phyloP scores from a whole-genome alignment of 768 basidiomycete species.

The Termitomyces sp. region DNA sequence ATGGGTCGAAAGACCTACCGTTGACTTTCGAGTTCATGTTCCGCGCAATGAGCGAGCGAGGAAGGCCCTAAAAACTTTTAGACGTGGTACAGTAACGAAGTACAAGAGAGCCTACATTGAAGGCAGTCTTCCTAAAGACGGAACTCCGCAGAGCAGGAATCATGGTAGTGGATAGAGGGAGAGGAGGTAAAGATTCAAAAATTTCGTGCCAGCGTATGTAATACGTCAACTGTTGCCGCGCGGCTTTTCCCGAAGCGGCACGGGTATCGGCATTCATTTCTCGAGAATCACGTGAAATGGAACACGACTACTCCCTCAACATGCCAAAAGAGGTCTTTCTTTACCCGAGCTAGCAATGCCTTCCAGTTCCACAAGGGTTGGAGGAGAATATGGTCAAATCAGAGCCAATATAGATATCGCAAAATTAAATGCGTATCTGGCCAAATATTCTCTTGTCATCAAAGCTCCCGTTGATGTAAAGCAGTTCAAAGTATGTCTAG shows the following conservation, averaged over 20 bases:
- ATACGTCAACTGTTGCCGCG: constrained; percentile 24
- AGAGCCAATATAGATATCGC: constrained; percentile 63
- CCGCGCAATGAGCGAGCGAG: constrained; percentile 74
- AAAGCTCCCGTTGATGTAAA: constrained; percentile 68
- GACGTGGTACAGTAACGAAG: not conserved
- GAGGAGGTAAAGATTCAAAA: constrained; percentile 34
- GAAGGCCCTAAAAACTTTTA: constrained; percentile 43
- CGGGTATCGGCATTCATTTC: constrained; percentile 8
- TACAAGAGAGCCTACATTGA: constrained; percentile 46
- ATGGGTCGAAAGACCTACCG: constrained; percentile 45
- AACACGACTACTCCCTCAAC: not conserved
- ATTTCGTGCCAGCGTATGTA: constrained; percentile 37
- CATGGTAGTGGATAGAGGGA: constrained; percentile 58
- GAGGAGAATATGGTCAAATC: constrained; percentile 72
- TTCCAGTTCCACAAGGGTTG: constrained; percentile 34
- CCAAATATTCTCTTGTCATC: constrained; percentile 46
- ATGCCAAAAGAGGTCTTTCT: not conserved
- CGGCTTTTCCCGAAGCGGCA: constrained; percentile 34
- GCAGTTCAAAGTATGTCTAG: constrained; percentile 79
- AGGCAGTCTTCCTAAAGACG: constrained; percentile 42
- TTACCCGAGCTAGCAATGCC: constrained; percentile 15
- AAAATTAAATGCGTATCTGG: constrained; percentile 63
- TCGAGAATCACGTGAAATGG: not conserved
- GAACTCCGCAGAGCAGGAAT: constrained; percentile 59
- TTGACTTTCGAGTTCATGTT: constrained; percentile 96